A percentile compares a stretch with the other conserved stretches of the same genome.
Evolutionary conservation across 208 protist genomes (phyloP).

Genomic region (Blechomonas ayalai): DNA sequence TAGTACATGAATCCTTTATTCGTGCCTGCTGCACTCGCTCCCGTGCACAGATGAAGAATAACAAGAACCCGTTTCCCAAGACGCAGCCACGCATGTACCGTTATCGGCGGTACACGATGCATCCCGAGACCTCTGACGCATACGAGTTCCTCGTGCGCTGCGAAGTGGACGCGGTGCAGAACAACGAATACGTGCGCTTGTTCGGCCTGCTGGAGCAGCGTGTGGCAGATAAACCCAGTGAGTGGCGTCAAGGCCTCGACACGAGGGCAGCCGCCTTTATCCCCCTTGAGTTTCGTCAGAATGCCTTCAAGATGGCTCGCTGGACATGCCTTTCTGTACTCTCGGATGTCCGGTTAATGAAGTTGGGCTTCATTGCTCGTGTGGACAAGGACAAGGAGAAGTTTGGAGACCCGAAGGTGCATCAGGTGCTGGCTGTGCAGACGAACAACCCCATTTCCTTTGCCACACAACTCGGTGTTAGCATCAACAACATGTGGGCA

Average conservation of each 20-base stretch:
- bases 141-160: conserved; percentile 87
- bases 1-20: conserved; percentile 65
- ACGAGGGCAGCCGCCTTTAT: conserved; percentile 41
- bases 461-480: conserved; percentile 59
- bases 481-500: conserved; percentile 69
- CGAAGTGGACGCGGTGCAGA: conserved; percentile 66
- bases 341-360: conserved; percentile 59
- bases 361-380: conserved; percentile 77
- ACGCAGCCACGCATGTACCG: conserved; percentile 74
- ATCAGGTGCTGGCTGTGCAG: conserved; percentile 59
- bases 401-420: conserved; percentile 24
- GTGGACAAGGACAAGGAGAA: conserved; percentile 18
- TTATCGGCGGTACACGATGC: conserved; percentile 77
- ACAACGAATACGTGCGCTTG: conserved; percentile 46
- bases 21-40: conserved; percentile 39
- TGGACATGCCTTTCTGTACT: conserved; percentile 82
- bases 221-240: conserved; percentile 9
- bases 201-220: conserved; percentile 82
- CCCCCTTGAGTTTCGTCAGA: conserved; percentile 48
- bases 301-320: conserved; percentile 75
- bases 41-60: conserved; percentile 32
- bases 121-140: conserved; percentile 43
- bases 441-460: conserved; percentile 44
- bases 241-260: conserved; percentile 49
- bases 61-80: conserved; percentile 49